Evolutionary conservation across 257 asterid genomes (phyloP).

Genomic region (Dorcoceras hygrometricum): DNA sequence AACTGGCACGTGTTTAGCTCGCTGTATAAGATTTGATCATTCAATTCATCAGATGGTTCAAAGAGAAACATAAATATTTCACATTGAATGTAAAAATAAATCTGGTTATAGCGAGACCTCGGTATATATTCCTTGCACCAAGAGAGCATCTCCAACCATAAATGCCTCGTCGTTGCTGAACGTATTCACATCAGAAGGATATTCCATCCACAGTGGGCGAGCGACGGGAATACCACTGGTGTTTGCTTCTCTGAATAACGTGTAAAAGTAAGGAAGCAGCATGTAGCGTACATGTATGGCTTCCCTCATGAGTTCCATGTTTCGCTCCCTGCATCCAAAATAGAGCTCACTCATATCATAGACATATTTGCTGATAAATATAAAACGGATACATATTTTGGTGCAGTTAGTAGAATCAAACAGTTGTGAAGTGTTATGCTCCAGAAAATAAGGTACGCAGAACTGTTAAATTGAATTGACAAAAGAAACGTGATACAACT

Average conservation of each 20-base stretch:
- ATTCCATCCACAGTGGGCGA: conserved; percentile 99
- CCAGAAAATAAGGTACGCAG: too few species aligned
- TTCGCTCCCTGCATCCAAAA: conserved; percentile 61
- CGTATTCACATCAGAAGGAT: conserved; percentile 79
- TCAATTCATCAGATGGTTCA: conserved; percentile 1
- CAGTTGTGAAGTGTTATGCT: too few species aligned
- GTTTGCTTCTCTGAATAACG: conserved; percentile 94
- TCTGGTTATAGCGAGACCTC: conserved; percentile 45
- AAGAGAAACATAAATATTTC: not conserved
- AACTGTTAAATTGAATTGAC: too few species aligned
- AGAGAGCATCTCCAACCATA: conserved; percentile 87
- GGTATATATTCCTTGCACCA: conserved; percentile 93
- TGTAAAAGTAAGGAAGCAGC: conserved; percentile 91
- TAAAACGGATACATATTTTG: not conserved
- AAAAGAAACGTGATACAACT: too few species aligned
- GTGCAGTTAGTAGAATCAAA: not conserved
- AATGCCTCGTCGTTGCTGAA: conserved; percentile 90
- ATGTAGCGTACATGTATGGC: conserved; percentile 83
- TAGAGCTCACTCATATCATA: conserved; percentile 18
- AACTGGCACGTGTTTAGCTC: conserved; percentile 72
- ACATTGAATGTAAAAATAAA: not conserved
- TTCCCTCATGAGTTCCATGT: conserved; percentile 76
- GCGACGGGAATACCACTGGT: conserved; percentile 75
- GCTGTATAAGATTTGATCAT: conserved; percentile 36
- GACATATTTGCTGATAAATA: conserved; percentile 1